Base-by-base conservation (phyloP, 495 filamentous ascomycete species). In the Annulohypoxylon moriforme region DNA sequence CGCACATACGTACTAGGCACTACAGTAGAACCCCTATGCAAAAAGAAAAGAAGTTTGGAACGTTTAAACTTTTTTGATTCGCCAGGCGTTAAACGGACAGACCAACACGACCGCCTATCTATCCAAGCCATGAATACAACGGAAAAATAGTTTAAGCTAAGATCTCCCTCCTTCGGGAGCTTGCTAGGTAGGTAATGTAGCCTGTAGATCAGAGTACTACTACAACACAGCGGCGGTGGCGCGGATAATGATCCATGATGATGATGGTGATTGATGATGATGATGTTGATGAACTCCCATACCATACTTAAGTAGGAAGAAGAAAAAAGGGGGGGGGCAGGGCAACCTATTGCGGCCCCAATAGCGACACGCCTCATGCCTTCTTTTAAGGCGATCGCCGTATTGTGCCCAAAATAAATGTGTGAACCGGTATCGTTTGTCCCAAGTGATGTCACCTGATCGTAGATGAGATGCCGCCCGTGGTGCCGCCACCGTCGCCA, bases 11-110 rank as follows among this genome's bases (percentile, higher is more conserved):
- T n/a, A n/a, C n/a, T n/a, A n/a, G n/a, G n/a, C n/a, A n/a, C n/a
- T n/a, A 29, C 27, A 29, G 40, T 16, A 44, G 14, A 44, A 1
- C 7, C 20, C 20, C 10, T 24, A 11, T 13, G 22, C 10, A 24
- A 11, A 9, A 9, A 20, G n/a, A 40, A 13, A 40, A 47, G 22
- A 38, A 38, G 3, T 13, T 62, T 67, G 62, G 68, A 71, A 71
- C 63, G 42, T 71, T 71, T 71, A 8, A 63, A 62, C 63, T 63
- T 67, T 71, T 71, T 71, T 67, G 11, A 64, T 62, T 67, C 22
- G 63, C 57, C 42, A 62, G 44, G 57, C 33, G 29, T 25, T 25
- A 6, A 49, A 58, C 10, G 47, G 47, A 60, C 13, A 64, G 53
- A 67, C 60, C 55, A 58, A 66, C 56, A 56, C 52, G 65, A 60